Percentiles rank a stretch among this genome's conserved stretches.
phyloP scores from a whole-genome alignment of 1,139 yeast genomes.

The Suhomyces chickasaworum region DNA sequence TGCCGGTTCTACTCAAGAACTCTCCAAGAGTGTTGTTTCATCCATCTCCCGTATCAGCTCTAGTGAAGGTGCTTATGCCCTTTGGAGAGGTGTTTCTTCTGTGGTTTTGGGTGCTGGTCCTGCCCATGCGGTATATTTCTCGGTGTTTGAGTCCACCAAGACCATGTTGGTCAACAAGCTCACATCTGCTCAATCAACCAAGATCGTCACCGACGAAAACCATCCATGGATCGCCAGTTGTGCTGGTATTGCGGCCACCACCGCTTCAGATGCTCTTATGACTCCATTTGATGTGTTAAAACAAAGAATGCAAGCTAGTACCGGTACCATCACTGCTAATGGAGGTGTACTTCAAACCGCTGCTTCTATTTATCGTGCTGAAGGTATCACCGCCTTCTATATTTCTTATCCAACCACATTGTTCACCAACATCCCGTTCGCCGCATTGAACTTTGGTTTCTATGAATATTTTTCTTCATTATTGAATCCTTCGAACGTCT shows the following conservation, averaged over 20 bases:
- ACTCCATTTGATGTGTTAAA: slow-evolving; percentile 96
- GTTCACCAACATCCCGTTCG: slow-evolving; percentile 91
- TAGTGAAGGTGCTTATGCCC: slow-evolving; percentile 85
- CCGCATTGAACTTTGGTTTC: slow-evolving; percentile 91
- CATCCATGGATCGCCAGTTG: slow-evolving; percentile 81
- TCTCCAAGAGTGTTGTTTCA: slow-evolving; percentile 47
- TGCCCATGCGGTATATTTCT: slow-evolving; percentile 96
- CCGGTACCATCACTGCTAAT: slow-evolving; percentile 19
- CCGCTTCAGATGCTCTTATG: slow-evolving; percentile 93
- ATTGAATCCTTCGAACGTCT: slow-evolving; percentile 74
- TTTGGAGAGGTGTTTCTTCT: slow-evolving; percentile 94
- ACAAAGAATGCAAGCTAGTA: slow-evolving; percentile 59
- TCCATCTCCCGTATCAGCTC: slow-evolving; percentile 77
- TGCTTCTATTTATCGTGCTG: slow-evolving; percentile 58
- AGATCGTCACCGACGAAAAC: slow-evolving; percentile 60
- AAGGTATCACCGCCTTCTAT: slow-evolving; percentile 84
- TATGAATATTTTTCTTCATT: slow-evolving; percentile 81
- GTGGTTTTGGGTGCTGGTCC: slow-evolving; percentile 99
- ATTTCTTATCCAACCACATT: slow-evolving; percentile 94
- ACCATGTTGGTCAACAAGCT: slow-evolving; percentile 51
- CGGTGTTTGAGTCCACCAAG: slow-evolving; percentile 90
- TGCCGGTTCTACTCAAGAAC: slow-evolving; percentile 40
- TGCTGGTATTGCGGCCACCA: slow-evolving; percentile 94
- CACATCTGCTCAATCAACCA: slow-evolving; percentile 35
- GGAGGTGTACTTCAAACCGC: slow-evolving; percentile 40